Evolutionary conservation across 2,329 filamentous ascomycete genomes (phyloP), one percentile per base, ranked within the genome.

Genomic region (Bipolaris zeicola): DNA sequence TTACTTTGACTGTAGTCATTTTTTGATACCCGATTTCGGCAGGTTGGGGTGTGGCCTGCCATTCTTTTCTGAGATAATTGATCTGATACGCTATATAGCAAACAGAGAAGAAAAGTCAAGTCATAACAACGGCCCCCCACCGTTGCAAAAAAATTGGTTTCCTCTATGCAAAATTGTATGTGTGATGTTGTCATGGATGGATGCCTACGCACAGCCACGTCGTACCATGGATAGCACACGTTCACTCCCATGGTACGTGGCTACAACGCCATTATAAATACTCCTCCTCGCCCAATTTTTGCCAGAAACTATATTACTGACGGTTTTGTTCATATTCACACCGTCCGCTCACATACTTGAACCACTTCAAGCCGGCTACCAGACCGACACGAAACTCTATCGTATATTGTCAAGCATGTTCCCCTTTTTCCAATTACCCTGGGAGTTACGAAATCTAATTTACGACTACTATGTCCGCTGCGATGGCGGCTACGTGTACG

Each of bases 381-480:
- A 38, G 16, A 10, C 37, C 37, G 8, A 20, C 16, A 16, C 8
- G 16, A 20, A 14, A 20, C 16, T 20, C 11, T 18, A 20, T 38
- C 16, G 10, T 38, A 18, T 16, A 3, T 37, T n/a, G 11, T 20
- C 7, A 10, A 38, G 7, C 16, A 38, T 38, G 37, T 38, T 6
- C 37, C 37, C 16, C 5, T 34, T 46, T 4, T 46, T 45, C 14
- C 26, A n/a, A 45, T 38, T 64, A 6, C 59, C 59, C 2, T 51
- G 56, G 14, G 61, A 64, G 33, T 20, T 64, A 10, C 58, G 57
- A 5, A 36, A 64, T 41, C 31, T 36, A 2, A 51, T 64, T 13
- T 64, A 64, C 37, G 33, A 39, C 3, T 37, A 54, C 36, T 64
- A 64, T 39, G 2, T 62, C 11, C 5, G 22, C 7, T 28, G 31